phyloP scores from a whole-genome alignment of 345 rosid genomes.

The Populus deltoides region DNA sequence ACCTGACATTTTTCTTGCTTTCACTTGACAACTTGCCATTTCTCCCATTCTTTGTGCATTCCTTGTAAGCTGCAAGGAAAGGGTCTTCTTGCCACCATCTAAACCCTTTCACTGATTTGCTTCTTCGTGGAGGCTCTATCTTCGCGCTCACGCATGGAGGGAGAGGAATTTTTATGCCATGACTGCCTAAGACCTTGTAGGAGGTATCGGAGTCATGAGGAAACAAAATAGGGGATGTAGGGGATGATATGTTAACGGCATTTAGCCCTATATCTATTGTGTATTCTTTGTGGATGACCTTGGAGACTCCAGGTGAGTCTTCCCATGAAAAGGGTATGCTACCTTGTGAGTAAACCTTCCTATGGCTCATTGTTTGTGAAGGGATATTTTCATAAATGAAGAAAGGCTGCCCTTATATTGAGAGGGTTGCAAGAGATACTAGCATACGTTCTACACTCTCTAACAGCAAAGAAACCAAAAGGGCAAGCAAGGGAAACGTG shows the following conservation, averaged over 20 bases:
- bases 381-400: neutral
- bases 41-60: constrained; percentile 45
- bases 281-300: constrained; percentile 22
- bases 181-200: neutral
- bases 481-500: constrained; percentile 42
- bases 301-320: constrained; percentile 60
- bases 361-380: constrained; percentile 24
- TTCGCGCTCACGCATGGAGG: constrained; percentile 34
- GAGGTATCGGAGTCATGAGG: neutral
- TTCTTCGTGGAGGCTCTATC: constrained; percentile 19
- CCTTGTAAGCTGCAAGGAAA: constrained; percentile 59
- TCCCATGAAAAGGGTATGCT: constrained; percentile 76
- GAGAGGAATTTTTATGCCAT: constrained; percentile 27
- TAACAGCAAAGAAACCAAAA: constrained; percentile 28
- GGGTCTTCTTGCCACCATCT: constrained; percentile 54
- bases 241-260: constrained; percentile 13
- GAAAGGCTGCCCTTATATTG: neutral
- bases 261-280: constrained; percentile 8
- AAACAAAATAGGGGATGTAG: neutral
- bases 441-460: constrained; percentile 32
- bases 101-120: constrained; percentile 38
- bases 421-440: neutral
- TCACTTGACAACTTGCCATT: constrained; percentile 10
- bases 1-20: constrained; percentile 15
- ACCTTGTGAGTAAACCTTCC: constrained; percentile 51